Evolutionary conservation across 768 basidiomycete species (phyloP).

Genomic region (Sistotremastrum suecicum): DNA sequence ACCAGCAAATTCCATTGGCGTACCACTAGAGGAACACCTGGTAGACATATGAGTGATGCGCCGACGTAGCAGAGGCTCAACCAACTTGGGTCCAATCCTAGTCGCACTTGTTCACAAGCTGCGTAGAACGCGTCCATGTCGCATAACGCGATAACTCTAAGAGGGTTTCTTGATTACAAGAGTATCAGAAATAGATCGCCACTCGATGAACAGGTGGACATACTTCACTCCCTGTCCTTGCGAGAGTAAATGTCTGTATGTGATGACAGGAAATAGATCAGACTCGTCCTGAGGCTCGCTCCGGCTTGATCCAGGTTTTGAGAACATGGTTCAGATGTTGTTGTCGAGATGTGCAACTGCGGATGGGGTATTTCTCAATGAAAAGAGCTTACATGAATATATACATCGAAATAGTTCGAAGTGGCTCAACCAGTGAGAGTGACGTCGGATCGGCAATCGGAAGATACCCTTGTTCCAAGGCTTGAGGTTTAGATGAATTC

Average conservation of each 20-base stretch:
- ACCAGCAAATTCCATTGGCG: constrained; percentile 69
- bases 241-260: constrained; percentile 65
- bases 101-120: constrained; percentile 74
- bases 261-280: constrained; percentile 54
- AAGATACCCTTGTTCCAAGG: no score
- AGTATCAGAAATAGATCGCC: background rate
- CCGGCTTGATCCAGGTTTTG: no score
- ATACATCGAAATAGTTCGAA: no score
- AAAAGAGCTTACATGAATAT: no score
- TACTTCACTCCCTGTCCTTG: constrained; percentile 50
- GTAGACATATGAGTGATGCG: constrained; percentile 6
- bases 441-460: no score
- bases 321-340: no score
- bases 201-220: background rate
- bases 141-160: constrained; percentile 79
- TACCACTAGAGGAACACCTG: constrained; percentile 59
- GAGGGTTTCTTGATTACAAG: constrained; percentile 30
- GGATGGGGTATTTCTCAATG: no score
- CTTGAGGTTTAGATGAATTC: no score
- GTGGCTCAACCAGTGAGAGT: no score
- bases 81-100: constrained; percentile 38
- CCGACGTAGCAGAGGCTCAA: constrained; percentile 15
- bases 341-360: no score
- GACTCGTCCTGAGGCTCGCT: no score
- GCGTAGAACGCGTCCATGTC: constrained; percentile 84